Conservation (phyloP, 2,329 filamentous ascomycete species). For the Beauveria caledonica region DNA sequence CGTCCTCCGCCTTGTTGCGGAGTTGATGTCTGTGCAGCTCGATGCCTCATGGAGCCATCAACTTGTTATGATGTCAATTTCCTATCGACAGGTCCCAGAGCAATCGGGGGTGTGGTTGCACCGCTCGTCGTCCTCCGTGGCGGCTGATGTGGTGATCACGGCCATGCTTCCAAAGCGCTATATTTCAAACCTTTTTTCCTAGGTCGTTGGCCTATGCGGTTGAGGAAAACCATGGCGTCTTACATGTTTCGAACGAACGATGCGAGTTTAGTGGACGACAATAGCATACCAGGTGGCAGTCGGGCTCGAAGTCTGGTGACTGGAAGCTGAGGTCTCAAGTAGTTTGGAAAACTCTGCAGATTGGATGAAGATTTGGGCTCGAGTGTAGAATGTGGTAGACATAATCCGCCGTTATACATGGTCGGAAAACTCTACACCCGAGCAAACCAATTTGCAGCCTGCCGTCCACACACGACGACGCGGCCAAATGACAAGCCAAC, state of each 20-base stretch:
- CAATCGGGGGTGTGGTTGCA: slow-evolving; percentile 54
- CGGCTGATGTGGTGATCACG: slow-evolving; percentile 54
- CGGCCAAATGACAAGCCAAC: too few species aligned
- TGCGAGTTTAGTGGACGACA: neutral
- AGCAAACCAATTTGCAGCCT: too few species aligned
- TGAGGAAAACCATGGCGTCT: slow-evolving; percentile 76
- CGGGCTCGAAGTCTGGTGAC: neutral
- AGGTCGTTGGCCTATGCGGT: slow-evolving; percentile 86
- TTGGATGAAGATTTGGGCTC: too few species aligned
- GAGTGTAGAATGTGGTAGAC: too few species aligned
- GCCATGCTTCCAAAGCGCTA: slow-evolving; percentile 54
- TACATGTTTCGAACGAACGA: slow-evolving; percentile 3
- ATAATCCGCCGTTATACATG: too few species aligned
- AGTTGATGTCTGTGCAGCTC: slow-evolving; percentile 79
- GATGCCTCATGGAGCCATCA: slow-evolving; percentile 78
- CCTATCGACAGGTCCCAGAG: slow-evolving; percentile 95
- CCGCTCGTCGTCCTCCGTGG: slow-evolving; percentile 54
- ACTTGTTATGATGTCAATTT: slow-evolving; percentile 69
- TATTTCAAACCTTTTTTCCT: slow-evolving; percentile 86
- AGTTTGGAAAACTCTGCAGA: too few species aligned
- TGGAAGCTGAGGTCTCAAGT: neutral
- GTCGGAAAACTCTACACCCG: too few species aligned
- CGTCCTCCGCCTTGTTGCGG: slow-evolving; percentile 57
- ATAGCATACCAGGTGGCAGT: too few species aligned
- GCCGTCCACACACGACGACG: too few species aligned